Evolutionary conservation across 306 rosid species (phyloP), one percentile per base, ranked within the genome.

Genomic region (Cucurbita pepo): DNA sequence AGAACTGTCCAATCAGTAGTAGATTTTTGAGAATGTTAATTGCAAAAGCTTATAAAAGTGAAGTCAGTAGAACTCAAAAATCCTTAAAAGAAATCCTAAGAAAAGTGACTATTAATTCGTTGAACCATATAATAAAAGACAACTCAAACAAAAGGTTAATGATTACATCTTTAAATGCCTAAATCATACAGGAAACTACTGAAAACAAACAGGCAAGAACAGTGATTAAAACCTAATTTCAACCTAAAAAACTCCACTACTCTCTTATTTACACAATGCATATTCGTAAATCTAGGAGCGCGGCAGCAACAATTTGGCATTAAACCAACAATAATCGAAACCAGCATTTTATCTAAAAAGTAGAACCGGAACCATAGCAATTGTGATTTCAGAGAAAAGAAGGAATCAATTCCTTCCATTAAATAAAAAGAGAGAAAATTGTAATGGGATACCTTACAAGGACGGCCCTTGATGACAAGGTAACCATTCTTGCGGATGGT

Each of bases 401-500:
- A 21, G 22, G 22, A 21, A 21, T 21, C 22, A 1, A 21, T 21
- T 21, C 22, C 22, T 21, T 21, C 22, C 22, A 47, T 47, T 5
- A 47, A 47, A 50, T 14, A 50, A 14, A 50, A 50, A 50, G 54
- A 50, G 59, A 55, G 59, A 55, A 8, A 14, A 55, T 9, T 9
- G 5, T 21, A 4, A 56, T 19, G 36, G 36, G 11, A 12, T 5
- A 69, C 74, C 74, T 69, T 69, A 19, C 73, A 69, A 22, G 74
- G 58, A 18, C 74, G 74, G 74, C 44, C 57, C 74, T 69, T 69
- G 58, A 69, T 69, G 58, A 69, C 74, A 38, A 69, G 22, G 58
- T 69, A 50, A 16, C 74, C 74, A 53, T 50, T 69, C 58, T 69
- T 69, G 15, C 74, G 74, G 43, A 69, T 69, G 74, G 74, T 69